Percentiles rank a stretch among this genome's conserved stretches.
Evolutionary conservation across 2,329 filamentous ascomycete species (phyloP).

Genomic region (Neospermospora avenae): DNA sequence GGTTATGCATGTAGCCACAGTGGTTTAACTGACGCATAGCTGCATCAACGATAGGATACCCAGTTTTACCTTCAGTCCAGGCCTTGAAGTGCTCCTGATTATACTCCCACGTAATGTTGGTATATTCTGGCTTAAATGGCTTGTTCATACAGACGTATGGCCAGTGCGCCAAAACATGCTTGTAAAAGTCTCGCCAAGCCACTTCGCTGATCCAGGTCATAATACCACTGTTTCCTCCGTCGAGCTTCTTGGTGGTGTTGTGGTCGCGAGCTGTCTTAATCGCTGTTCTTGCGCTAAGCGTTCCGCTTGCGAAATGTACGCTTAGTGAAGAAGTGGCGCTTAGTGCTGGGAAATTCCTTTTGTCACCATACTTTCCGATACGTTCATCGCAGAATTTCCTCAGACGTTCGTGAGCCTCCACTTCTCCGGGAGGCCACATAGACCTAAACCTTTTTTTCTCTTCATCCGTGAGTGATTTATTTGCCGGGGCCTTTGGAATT

Average conservation of each 20-base stretch:
- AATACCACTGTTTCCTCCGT: conserved; percentile 64
- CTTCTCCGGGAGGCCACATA: conserved; percentile 74
- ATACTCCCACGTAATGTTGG: conserved; percentile 80
- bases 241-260: conserved; percentile 63
- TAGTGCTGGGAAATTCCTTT: conserved; percentile 62
- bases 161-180: conserved; percentile 80
- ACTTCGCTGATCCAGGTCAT: conserved; percentile 77
- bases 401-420: conserved; percentile 63
- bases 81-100: conserved; percentile 63
- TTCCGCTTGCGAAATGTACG: conserved; percentile 68
- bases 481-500: conserved; percentile 60
- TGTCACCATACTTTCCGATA: conserved; percentile 58
- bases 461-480: conserved; percentile 57
- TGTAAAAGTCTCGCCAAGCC: conserved; percentile 87
- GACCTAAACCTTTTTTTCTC: conserved; percentile 55
- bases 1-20: conserved; percentile 79
- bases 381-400: conserved; percentile 64
- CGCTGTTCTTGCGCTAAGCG: conserved; percentile 64
- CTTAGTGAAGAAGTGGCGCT: conserved; percentile 66
- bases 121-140: conserved; percentile 79
- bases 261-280: conserved; percentile 59
- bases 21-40: conserved; percentile 75
- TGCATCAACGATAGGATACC: conserved; percentile 81
- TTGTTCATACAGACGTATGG: conserved; percentile 80
- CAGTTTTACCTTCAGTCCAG: conserved; percentile 73